These are phyloP conservation scores for Xerocomellus dryophilus DNA, from an alignment of 768 basidiomycete species.

Conservation along the genomic window DNA sequence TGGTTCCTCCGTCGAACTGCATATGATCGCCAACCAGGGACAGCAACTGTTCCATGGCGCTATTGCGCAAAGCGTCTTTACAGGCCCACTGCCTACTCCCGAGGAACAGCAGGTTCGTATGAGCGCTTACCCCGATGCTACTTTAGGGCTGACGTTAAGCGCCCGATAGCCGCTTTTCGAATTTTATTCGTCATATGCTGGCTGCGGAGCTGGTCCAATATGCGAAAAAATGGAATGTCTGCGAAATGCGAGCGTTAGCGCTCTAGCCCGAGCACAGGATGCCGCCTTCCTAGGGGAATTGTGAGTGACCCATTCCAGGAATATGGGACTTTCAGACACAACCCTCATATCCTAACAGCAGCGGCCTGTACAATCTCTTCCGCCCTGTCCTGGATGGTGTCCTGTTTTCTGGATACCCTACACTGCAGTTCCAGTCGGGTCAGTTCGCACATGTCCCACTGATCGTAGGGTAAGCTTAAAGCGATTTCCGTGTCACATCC, in stretches of 20 bases:
- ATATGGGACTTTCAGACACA: background rate
- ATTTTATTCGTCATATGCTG: conserved; percentile 47
- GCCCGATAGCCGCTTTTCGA: conserved; percentile 47
- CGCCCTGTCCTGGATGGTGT: conserved; percentile 55
- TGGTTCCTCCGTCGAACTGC: conserved; percentile 54
- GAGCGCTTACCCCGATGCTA: background rate
- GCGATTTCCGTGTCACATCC: background rate
- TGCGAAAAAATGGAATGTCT: conserved; percentile 44
- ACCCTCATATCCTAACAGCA: conserved; percentile 23
- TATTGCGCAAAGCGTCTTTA: conserved; percentile 61
- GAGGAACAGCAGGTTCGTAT: conserved; percentile 50
- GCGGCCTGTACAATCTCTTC: conserved; percentile 46
- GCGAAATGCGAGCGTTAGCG: conserved; percentile 47
- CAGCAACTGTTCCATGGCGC: conserved; percentile 48
- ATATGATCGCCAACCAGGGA: conserved; percentile 45
- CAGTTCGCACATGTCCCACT: conserved; percentile 51
- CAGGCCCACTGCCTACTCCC: conserved; percentile 48
- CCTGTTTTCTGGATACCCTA: conserved; percentile 50
- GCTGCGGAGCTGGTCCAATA: conserved; percentile 42
- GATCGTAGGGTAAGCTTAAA: conserved; percentile 50
- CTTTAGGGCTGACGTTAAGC: background rate
- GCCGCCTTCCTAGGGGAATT: conserved; percentile 38
- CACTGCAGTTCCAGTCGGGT: conserved; percentile 42
- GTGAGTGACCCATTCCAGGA: conserved; percentile 31
- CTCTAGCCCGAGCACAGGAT: conserved; percentile 55